These are phyloP conservation scores for Skeletonema grethae DNA, from an alignment of 108 stramenopile genomes.

Conservation along the genomic window DNA sequence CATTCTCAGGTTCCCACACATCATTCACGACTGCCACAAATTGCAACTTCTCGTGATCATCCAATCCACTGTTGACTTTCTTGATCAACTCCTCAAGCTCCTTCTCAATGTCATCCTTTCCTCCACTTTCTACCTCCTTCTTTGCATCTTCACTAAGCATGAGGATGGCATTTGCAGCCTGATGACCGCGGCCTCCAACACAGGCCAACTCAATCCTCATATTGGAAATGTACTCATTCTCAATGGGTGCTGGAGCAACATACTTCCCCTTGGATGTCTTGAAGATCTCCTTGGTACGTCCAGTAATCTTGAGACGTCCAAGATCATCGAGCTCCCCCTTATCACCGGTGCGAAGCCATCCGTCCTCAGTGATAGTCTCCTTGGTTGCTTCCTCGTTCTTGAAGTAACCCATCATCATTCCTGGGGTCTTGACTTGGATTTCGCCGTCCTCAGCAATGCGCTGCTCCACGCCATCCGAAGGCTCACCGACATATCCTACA, in stretches of 20 bases:
- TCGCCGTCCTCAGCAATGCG: conserved; percentile 78
- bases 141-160: conserved; percentile 66
- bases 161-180: conserved; percentile 67
- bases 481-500: conserved; percentile 73
- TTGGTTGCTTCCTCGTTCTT: conserved; percentile 85
- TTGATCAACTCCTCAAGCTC: conserved; percentile 59
- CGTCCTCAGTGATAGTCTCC: conserved; percentile 81
- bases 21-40: conserved; percentile 80
- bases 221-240: conserved; percentile 62
- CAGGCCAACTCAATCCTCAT: conserved; percentile 67
- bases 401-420: conserved; percentile 83
- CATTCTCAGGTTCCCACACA: conserved; percentile 83
- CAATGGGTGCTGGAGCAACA: conserved; percentile 81
- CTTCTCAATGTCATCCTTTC: conserved; percentile 49
- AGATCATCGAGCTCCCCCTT: conserved; percentile 76
- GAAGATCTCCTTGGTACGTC: conserved; percentile 87
- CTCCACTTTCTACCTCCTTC: conserved; percentile 41
- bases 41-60: conserved; percentile 64
- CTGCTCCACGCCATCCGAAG: conserved; percentile 66
- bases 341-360: conserved; percentile 89
- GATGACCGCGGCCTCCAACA: conserved; percentile 67
- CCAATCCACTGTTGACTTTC: conserved; percentile 59
- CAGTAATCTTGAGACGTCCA: conserved; percentile 87
- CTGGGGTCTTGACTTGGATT: conserved; percentile 79
- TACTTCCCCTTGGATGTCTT: conserved; percentile 86